phyloP scores from a whole-genome alignment of 2,329 filamentous ascomycete genomes.

The Blumeria hordei region DNA sequence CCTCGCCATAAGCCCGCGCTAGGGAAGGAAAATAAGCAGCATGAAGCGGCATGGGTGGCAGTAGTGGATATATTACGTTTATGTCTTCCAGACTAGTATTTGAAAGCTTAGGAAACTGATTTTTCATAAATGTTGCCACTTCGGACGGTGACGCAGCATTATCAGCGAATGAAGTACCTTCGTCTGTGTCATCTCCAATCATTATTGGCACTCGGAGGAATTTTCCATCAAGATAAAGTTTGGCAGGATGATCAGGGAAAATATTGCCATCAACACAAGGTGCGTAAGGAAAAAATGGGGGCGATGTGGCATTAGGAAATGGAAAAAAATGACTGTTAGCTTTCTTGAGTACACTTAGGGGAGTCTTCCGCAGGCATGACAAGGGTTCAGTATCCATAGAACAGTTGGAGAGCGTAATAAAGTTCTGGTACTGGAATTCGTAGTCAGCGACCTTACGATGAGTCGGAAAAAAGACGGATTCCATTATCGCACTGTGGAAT shows the following conservation, averaged over 20 bases:
- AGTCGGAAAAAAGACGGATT: constrained; percentile 18
- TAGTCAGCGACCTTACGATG: constrained; percentile 1
- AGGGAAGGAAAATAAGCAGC: constrained; percentile 23
- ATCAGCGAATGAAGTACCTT: background rate
- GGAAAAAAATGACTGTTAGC: background rate
- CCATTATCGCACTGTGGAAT: constrained; percentile 26
- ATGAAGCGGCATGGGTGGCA: constrained; percentile 26
- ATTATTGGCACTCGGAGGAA: constrained; percentile 2
- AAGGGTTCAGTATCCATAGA: background rate
- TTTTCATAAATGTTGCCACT: background rate
- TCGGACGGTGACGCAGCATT: background rate
- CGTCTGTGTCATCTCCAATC: constrained; percentile 2
- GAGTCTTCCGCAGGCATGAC: background rate
- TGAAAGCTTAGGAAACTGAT: constrained; percentile 1
- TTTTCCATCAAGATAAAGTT: background rate
- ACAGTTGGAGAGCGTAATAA: background rate
- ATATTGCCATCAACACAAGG: constrained; percentile 1
- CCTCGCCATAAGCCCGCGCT: constrained; percentile 6
- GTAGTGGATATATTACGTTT: constrained; percentile 15
- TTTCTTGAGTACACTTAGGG: background rate
- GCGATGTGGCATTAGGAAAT: background rate
- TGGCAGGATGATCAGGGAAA: background rate
- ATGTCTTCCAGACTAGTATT: constrained; percentile 1
- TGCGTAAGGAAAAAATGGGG: background rate
- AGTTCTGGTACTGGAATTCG: constrained; percentile 1